Base-by-base conservation (phyloP, 1,284 basidiomycete genomes). In the Tetrapyrgos nigripes region DNA sequence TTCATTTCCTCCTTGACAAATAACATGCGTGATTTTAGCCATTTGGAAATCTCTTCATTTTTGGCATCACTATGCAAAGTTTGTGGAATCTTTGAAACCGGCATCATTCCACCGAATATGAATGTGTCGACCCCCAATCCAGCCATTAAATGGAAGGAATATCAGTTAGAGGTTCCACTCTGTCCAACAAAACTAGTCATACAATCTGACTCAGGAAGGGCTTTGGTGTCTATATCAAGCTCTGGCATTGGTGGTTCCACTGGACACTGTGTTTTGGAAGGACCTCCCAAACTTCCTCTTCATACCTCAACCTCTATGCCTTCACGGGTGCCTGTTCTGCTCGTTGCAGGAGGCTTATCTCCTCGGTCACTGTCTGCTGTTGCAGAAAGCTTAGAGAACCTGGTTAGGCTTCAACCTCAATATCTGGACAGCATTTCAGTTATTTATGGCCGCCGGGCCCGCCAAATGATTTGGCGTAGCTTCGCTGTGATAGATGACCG, bases 11-110 rank as follows among this genome's bases (percentile, higher is more conserved):
- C 19, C n/a, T n/a, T 28, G 9, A 27, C 27, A 9, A 13, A 21
- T 10, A 17, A 21, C 19, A 48, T 28, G 9, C 13, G 13, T n/a
- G 2, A 51, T 40, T 33, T 43, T 33, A 80, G 79, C 1, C 79
- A 81, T 59, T 61, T 71, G 3, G 79, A 82, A 62, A 76, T 76
- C 26, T 69, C 72, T 1, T 70, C 80, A 0, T 81, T 81, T 53
- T 63, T 79, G 5, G 76, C 74, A 0, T 78, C 76, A 0, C 62
- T 81, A 4, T 73, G 67, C 46, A 81, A 82, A 62, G 77, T 75
- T 19, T 71, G 67, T 50, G 70, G 69, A 1, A 79, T 79, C 28
- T 73, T 83, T 53, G 60, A 73, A 44, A 65, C 64, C 9, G 64
- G 65, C 4, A 48, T 70, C 10, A 73, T 82, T 24, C 79, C 79